Conservation (phyloP, 805 yeast species). For the Lachancea mirantina region DNA sequence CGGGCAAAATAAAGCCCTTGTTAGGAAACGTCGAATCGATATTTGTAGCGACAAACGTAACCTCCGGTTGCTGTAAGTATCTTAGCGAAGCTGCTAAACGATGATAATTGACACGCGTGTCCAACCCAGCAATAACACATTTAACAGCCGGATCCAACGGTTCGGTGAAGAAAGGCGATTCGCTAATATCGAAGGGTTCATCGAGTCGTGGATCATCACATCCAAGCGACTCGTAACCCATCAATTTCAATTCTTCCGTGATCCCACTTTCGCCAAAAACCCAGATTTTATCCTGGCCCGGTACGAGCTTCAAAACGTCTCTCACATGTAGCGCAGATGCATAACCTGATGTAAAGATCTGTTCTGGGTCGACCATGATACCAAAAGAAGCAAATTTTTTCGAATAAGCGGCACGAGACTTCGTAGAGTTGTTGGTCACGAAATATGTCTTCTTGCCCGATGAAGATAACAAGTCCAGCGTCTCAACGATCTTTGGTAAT, state of each 20-base stretch:
- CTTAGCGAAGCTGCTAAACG: conserved; percentile 77
- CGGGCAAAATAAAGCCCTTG: conserved; percentile 79
- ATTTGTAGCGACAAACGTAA: conserved; percentile 85
- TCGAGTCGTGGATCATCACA: conserved; percentile 64
- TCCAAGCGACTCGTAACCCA: conserved; percentile 76
- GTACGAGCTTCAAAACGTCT: conserved; percentile 66
- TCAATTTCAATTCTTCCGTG: conserved; percentile 63
- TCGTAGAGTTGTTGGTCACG: conserved; percentile 94
- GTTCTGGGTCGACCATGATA: conserved; percentile 41
- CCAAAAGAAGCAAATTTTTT: conserved; percentile 62
- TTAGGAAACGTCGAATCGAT: conserved; percentile 92
- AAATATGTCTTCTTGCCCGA: conserved; percentile 66
- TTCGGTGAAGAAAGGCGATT: conserved; percentile 38
- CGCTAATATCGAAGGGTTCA: conserved; percentile 48
- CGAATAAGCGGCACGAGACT: conserved; percentile 72
- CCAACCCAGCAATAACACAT: conserved; percentile 86
- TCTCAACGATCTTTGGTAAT: conserved; percentile 72
- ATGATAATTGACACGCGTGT: conserved; percentile 68
- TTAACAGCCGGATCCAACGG: conserved; percentile 70
- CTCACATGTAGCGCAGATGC: conserved; percentile 84
- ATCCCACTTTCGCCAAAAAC: conserved; percentile 87
- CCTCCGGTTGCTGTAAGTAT: conserved; percentile 53
- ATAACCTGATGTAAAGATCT: conserved; percentile 86
- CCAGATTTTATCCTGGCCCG: conserved; percentile 69
- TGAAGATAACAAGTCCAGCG: conserved; percentile 49